Evolutionary conservation across 768 basidiomycete species (phyloP), one percentile per base, ranked within the genome.

Genomic region (Pleurotus tuber-regium): DNA sequence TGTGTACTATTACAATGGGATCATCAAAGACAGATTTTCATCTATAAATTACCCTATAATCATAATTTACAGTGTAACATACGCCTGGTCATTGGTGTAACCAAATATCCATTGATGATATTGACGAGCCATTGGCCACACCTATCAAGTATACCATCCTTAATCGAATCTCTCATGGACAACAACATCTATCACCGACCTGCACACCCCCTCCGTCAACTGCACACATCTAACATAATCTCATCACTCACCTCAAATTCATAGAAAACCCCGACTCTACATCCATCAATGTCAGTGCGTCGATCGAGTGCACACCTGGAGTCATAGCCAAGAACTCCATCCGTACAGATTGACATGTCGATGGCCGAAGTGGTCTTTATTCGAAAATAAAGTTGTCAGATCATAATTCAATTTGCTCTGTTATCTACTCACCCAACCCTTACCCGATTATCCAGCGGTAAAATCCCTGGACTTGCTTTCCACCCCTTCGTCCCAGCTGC

Each of bases 291-390:
- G 82, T 83, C 46, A 93, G 68, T 4, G 78, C 75, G 54, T 88
- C 83, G 44, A 94, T 77, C 2, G 84, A 74, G 61, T 93, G 90
- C 2, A 92, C 82, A 2, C 92, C 92, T 16, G 89, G 84, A 6
- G 80, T 76, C 42, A 94, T 70, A 2, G 92, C 90, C 40, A 94
- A 68, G 59, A 93, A 92, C 53, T 86, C 79, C 86, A 94, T 91
- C 33, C 89, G 74, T 21, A 93, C 88, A 16, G 88, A 89, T 64
- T 93, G 91, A 62, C 90, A 91, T 1, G 89, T 85, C 9, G 82
- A 82, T 3, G 91, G 87, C n/a, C 80, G 74, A 16, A 93, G 73
- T 10, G 91, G 91, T 9, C 89, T 92, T 56, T 8, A 49, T 23
- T 11, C 18, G 16, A 10, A 42, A 40, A 50, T n/a, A n/a, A n/a